Percentiles rank a stretch among this genome's conserved stretches.
Evolutionary conservation across 2,329 filamentous ascomycete genomes (phyloP).

Genomic region (Phaeosphaeriaceae sp.): DNA sequence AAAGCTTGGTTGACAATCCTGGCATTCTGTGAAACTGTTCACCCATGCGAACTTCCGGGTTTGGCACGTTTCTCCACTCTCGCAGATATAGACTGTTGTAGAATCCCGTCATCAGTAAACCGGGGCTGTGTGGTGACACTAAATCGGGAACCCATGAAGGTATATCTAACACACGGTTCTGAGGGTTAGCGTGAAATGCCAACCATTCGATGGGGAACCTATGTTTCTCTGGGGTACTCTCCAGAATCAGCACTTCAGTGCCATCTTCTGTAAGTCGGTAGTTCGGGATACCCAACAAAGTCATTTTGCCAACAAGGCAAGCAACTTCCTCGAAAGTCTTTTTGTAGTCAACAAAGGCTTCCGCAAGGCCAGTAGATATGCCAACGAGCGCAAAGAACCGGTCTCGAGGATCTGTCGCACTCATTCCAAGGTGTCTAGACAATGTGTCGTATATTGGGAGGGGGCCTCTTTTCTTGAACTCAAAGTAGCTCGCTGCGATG

Average conservation of each 20-base stretch:
- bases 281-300: conserved; percentile 2
- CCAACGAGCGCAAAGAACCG: conserved; percentile 17
- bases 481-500: conserved; percentile 4
- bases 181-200: neutral
- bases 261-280: neutral
- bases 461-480: conserved; percentile 10
- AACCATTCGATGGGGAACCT: conserved; percentile 10
- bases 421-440: conserved; percentile 7
- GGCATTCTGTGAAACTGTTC: too few relatives aligned
- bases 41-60: too few relatives aligned
- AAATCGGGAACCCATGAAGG: conserved; percentile 17
- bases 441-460: conserved; percentile 8
- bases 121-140: conserved; percentile 8
- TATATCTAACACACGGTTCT: neutral
- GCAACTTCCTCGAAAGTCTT: conserved; percentile 6
- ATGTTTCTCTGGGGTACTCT: neutral
- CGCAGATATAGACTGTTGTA: conserved; percentile 8
- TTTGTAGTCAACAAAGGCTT: conserved; percentile 4
- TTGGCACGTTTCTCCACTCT: neutral
- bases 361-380: conserved; percentile 3
- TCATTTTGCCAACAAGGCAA: conserved; percentile 9
- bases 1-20: too few relatives aligned
- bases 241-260: too few relatives aligned
- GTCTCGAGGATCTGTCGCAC: conserved; percentile 16
- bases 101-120: conserved; percentile 3